Percentiles rank a stretch among this genome's conserved stretches.
Evolutionary conservation across 352 stramenopile species (phyloP).

Genomic region (Elongisporangium anandrum): DNA sequence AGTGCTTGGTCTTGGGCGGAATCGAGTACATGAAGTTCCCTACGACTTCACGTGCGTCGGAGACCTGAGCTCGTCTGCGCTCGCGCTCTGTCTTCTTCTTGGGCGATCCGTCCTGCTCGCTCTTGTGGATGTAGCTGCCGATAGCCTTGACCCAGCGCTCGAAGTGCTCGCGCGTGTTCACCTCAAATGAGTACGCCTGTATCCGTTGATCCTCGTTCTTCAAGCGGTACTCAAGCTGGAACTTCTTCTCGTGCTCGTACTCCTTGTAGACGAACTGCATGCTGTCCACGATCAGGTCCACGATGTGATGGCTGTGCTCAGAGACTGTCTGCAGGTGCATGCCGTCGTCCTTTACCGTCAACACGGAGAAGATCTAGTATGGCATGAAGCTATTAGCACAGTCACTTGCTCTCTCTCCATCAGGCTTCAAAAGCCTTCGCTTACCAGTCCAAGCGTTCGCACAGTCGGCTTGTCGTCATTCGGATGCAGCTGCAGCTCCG

Average conservation of each 20-base stretch:
- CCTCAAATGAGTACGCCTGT: slow-evolving; percentile 30
- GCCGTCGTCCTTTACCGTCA: slow-evolving; percentile 26
- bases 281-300: slow-evolving; percentile 27
- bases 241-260: slow-evolving; percentile 31
- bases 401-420: neutral
- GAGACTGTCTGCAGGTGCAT: slow-evolving; percentile 39
- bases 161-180: slow-evolving; percentile 21
- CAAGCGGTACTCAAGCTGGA: slow-evolving; percentile 21
- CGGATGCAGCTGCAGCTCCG: slow-evolving; percentile 28
- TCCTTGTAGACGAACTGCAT: slow-evolving; percentile 34
- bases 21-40: slow-evolving; percentile 47
- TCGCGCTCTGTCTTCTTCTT: slow-evolving; percentile 1
- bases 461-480: slow-evolving; percentile 7
- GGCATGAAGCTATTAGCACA: neutral
- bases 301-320: slow-evolving; percentile 22
- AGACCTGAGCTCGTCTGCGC: slow-evolving; percentile 9
- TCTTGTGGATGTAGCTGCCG: slow-evolving; percentile 6
- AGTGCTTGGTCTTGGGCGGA: slow-evolving; percentile 58
- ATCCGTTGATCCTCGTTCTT: neutral
- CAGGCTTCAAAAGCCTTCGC: slow-evolving; percentile 1
- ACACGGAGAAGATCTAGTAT: slow-evolving; percentile 35
- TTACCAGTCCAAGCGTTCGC: slow-evolving; percentile 47
- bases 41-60: slow-evolving; percentile 5
- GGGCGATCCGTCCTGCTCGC: slow-evolving; percentile 3
- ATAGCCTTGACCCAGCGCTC: slow-evolving; percentile 33